A percentile compares a stretch with the other conserved stretches of the same genome.
These are phyloP conservation scores for Pleurozium schreberi DNA, from an alignment of 225 moss, liverwort and hornwort species.

Conservation along the genomic window DNA sequence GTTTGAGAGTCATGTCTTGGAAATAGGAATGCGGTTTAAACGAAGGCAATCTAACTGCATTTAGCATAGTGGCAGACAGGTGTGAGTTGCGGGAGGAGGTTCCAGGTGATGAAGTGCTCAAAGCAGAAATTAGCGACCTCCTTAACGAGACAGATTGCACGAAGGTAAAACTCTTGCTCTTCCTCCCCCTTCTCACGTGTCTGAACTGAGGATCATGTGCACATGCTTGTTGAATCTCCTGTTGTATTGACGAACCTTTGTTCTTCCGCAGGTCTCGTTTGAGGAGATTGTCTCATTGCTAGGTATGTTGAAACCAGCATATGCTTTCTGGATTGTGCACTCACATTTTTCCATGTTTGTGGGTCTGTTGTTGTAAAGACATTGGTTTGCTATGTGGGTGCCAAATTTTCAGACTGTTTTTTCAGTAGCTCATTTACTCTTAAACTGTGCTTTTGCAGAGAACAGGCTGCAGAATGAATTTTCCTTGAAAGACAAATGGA, in stretches of 20 bases:
- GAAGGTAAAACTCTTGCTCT: neutral
- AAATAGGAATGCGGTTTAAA: neutral
- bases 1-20: neutral
- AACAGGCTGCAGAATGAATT: neutral
- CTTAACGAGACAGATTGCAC: constrained; percentile 6
- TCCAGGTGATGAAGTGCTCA: constrained; percentile 5
- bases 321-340: neutral
- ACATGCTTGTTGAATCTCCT: neutral
- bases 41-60: neutral
- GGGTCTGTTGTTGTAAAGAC: neutral
- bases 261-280: constrained; percentile 33
- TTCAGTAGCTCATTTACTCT: neutral
- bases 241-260: constrained; percentile 14
- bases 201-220: neutral
- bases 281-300: constrained; percentile 33
- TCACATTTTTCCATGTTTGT: neutral
- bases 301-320: constrained; percentile 34
- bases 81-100: neutral
- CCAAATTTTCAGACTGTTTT: neutral
- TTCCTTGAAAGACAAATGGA: neutral
- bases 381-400: neutral
- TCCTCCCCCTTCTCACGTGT: neutral
- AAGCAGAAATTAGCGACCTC: constrained; percentile 9
- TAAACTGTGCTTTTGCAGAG: constrained; percentile 4
- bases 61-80: constrained; percentile 3